Conservation (phyloP, 345 rosid species). For the Syzygium aromaticum region DNA sequence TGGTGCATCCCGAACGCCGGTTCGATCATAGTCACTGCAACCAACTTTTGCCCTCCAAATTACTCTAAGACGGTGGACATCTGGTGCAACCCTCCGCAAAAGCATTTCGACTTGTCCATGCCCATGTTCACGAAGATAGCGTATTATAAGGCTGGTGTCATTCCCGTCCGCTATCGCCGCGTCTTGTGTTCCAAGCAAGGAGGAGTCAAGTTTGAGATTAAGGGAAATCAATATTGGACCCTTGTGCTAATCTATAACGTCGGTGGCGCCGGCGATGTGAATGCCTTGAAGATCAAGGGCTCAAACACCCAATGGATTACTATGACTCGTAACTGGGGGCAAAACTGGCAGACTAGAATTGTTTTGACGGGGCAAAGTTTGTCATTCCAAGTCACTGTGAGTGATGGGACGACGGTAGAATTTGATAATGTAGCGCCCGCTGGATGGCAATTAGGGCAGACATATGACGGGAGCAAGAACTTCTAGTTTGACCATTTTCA, state of each 20-base stretch:
- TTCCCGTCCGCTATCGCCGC: not conserved
- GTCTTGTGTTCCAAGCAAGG: not conserved
- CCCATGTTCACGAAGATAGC: slow-evolving; percentile 7
- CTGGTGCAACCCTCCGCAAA: slow-evolving; percentile 8
- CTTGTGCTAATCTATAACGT: not conserved
- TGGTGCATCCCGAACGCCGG: slow-evolving; percentile 1
- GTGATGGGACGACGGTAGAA: not conserved
- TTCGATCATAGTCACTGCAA: not conserved
- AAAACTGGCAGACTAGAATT: not conserved
- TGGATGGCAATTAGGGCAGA: slow-evolving; percentile 4
- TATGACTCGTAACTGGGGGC: slow-evolving; percentile 1
- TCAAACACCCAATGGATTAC: not conserved
- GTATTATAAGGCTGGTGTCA: not conserved
- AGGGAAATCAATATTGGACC: not conserved
- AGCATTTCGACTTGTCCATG: slow-evolving; percentile 1
- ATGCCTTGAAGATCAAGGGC: not conserved
- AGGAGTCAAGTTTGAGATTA: slow-evolving; percentile 7
- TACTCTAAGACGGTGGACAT: not conserved
- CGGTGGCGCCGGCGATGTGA: not conserved
- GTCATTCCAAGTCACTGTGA: slow-evolving; percentile 1
- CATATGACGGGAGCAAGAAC: slow-evolving; percentile 4
- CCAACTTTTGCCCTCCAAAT: slow-evolving; percentile 7
- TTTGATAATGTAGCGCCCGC: not conserved
- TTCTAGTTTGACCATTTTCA: not conserved
- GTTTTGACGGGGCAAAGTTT: slow-evolving; percentile 1